Base-by-base conservation (phyloP, 1,284 basidiomycete species). In the Papiliotrema fonsecae region DNA sequence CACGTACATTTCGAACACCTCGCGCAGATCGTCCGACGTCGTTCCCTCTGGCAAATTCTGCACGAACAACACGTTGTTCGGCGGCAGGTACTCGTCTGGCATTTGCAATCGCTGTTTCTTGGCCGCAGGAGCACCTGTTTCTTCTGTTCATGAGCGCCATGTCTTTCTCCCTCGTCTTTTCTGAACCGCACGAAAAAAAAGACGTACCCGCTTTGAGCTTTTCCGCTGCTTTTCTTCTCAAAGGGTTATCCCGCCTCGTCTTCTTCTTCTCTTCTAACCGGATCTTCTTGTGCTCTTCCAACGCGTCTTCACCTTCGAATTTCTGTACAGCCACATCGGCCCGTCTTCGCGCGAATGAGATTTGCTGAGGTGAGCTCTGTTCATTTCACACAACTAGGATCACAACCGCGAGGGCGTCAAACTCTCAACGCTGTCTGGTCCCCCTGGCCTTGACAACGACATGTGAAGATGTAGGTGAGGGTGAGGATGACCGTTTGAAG, bases 21-120 rank as follows among this genome's bases (percentile, higher is more conserved):
- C 82, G 70, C 85, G 82, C 57, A 97, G 84, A 63, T 89, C 86
- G 47, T 93, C 90, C 68, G 93, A 90, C 46, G 85, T 89, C 60
- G 76, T 86, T 64, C 91, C 88, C 45, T 76, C 75, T n/a, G 91
- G 91, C 26, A 96, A 78, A 71, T 96, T 96, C 76, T 99, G 94
- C 57, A 98, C 73, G 80, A 99, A 99, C 49, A 99, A 81, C 75
- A 97, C 94, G 73, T 92, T 92, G 86, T 99, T 98, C 27, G 94
- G 94, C 4, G 96, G 96, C 7, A 98, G 81, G 75, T 98, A 98
- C 74, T 98, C 94, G 85, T 99, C 94, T 27, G 96, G 93, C 88
- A 96, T 93, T 69, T 91, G 88, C 56, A 97, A 85, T 58, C 84
- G 82, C 28, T 86, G 64, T 50, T 68, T 65, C 56, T 73, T 70